Evolutionary conservation across 179 eudicot genomes (phyloP).

Genomic region (Actinidia arguta): DNA sequence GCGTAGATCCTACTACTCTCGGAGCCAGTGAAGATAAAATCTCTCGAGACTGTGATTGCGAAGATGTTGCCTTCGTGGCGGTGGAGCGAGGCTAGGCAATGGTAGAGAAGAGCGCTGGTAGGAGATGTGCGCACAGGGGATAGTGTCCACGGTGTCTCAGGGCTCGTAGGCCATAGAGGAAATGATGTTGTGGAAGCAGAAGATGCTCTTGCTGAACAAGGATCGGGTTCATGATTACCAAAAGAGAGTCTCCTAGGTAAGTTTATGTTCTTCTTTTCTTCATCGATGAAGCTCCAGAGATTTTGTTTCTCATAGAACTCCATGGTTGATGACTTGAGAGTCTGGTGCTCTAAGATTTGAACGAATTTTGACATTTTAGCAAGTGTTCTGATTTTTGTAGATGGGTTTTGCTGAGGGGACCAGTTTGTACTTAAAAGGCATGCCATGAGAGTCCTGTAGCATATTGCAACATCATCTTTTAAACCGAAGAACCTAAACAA

Average conservation of each 20-base stretch:
- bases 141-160: conserved; percentile 52
- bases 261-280: conserved; percentile 33
- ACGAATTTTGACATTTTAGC: conserved; percentile 1
- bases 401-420: background rate
- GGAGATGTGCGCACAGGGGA: conserved; percentile 46
- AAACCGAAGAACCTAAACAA: background rate
- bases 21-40: conserved; percentile 58
- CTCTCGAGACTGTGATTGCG: conserved; percentile 49
- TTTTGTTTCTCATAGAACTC: conserved; percentile 20
- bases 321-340: conserved; percentile 23
- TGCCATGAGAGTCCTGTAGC: background rate
- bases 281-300: conserved; percentile 36
- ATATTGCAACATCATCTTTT: background rate
- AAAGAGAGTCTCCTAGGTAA: conserved; percentile 42
- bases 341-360: conserved; percentile 4
- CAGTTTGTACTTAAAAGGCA: background rate
- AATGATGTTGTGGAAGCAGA: conserved; percentile 39
- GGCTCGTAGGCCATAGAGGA: conserved; percentile 27
- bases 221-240: conserved; percentile 28
- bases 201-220: conserved; percentile 36
- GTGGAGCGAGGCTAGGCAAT: conserved; percentile 66
- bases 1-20: conserved; percentile 58
- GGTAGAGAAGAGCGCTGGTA: conserved; percentile 49
- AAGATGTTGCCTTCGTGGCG: conserved; percentile 56
- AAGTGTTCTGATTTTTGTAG: background rate